phyloP scores from a whole-genome alignment of 305 asterid genomes.

The Petunia hybrid region DNA sequence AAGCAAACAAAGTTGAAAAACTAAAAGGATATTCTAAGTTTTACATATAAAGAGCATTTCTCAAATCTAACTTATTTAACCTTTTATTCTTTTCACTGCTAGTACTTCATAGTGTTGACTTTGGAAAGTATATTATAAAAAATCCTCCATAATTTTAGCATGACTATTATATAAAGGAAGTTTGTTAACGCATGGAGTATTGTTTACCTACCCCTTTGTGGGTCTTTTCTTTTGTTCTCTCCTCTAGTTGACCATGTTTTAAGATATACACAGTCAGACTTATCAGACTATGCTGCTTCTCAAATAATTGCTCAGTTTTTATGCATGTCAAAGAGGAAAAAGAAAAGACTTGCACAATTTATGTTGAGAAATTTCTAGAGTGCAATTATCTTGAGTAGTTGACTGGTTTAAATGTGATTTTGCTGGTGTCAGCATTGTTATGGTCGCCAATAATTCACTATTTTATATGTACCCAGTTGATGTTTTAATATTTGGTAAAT shows the following conservation, averaged over 20 bases:
- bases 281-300: neutral
- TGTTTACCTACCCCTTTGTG: neutral
- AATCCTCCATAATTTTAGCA: neutral
- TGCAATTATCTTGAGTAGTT: neutral
- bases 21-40: too few species aligned
- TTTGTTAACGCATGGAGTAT: neutral
- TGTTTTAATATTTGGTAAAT: too few species aligned
- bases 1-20: neutral
- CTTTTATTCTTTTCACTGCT: conserved; percentile 1
- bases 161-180: neutral
- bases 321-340: neutral
- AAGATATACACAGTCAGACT: neutral
- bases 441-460: neutral
- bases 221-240: neutral
- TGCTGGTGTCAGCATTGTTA: neutral
- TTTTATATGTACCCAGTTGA: neutral
- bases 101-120: neutral
- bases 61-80: neutral
- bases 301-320: neutral
- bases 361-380: neutral
- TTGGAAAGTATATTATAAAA: neutral
- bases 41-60: neutral
- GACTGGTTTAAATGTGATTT: neutral
- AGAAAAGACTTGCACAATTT: neutral
- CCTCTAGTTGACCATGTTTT: neutral